Evolutionary conservation across 768 basidiomycete species (phyloP), one percentile per base, ranked within the genome.

Genomic region (Pilatotrama ljubarskyi): DNA sequence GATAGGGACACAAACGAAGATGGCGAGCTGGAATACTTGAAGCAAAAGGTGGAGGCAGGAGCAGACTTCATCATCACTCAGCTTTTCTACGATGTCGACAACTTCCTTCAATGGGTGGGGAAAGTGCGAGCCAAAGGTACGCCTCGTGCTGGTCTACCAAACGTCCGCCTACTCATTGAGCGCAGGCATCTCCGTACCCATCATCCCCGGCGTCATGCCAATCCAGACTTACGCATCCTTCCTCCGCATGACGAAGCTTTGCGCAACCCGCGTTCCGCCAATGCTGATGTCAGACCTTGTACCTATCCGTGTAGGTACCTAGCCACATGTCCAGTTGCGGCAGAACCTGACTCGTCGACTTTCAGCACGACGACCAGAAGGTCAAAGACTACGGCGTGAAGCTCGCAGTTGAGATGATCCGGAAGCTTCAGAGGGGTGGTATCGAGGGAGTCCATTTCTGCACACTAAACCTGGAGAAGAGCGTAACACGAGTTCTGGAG

Each of bases 31-130:
- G 76, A 81, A 1, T 78, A 86, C 66, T 78, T 99, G 56, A 92
- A 90, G 72, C 80, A 81, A 43, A 99, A 98, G 72, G 86, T 97
- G 38, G 88, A 96, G 66, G 94, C 92, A 0, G 97, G 97, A 15
- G 96, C 96, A 2, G 91, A 98, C 68, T 98, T 93, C 71, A 91
- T 99, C 61, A 79, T 98, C 51, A 98, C 97, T 0, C 97, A 99
- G 68, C 79, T 98, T 6, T 99, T 99, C 74, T 99, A 98, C 75
- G 96, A 99, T 70, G 84, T 90, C n/a, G 87, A 94, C 49, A 81
- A 82, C 15, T 98, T 97, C 75, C 72, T 93, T 29, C 68, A 74
- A 15, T 99, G 97, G 97, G 73, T 88, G 22, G 73, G 78, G 66
- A 85, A 82, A 69, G 83, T 95, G 48, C 79, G 94, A 60, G 77